Evolutionary conservation across 2,329 filamentous ascomycete genomes (phyloP), one percentile per base, ranked within the genome.

Genomic region (Dactylellina parvicollis): DNA sequence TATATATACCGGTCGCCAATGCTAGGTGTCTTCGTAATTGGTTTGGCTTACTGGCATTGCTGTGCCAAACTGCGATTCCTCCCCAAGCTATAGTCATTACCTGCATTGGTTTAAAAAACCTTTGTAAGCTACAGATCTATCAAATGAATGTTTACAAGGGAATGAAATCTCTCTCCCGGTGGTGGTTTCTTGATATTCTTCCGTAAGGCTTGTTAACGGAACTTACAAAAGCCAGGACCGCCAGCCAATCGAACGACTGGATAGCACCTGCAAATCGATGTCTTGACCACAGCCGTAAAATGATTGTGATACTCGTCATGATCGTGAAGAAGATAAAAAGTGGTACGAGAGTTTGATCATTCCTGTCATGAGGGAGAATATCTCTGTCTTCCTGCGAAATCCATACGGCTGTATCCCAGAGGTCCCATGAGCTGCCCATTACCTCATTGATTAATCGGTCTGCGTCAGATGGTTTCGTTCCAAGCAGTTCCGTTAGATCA

Each of bases 31-130:
- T 16, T 30, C 7, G 20, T 16, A 26, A 18, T 22, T 18, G 49
- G 16, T n/a, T 59, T 47, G 10, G 10, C 59, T 20, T 66, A 66
- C 61, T 49, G 20, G 30, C 14, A 18, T 47, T 36, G 42, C 61
- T 69, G 32, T 54, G 54, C 9, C 47, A 30, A 26, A 69, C 42
- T 10, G 54, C 24, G 3, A 69, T 1, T 1, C 12, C 64, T 2
- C 64, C 64, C 22, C 56, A 69, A 26, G 44, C 36, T 5, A 69
- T 28, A 4, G 64, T 69, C 16, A 69, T 40, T n/a, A 30, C 12
- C 64, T 69, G 26, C 3, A 2, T n/a, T 36, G 46, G 34, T 12
- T 12, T 8, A n/a, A 14, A 14, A 50, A 28, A 9, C 20, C 9
- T 50, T 50, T 28, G 10, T 28, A n/a, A 24, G 44, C 44, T 4